phyloP scores from a whole-genome alignment of 768 basidiomycete genomes.

The Mycena galopus region DNA sequence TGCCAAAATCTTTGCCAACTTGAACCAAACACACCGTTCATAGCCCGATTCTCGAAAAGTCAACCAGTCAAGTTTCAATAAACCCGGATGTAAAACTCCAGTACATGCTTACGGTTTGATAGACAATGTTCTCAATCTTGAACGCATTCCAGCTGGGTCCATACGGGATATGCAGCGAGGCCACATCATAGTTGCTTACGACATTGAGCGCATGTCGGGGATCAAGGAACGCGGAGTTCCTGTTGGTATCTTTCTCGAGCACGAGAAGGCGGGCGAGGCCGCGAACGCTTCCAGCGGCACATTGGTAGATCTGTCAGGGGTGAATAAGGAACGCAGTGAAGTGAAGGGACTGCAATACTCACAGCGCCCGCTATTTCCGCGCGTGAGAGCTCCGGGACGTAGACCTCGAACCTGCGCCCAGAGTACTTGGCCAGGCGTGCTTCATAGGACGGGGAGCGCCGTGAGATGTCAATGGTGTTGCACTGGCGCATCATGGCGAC shows the following conservation, averaged over 20 bases:
- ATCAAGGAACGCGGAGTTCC: constrained; percentile 60
- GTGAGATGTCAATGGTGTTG: constrained; percentile 71
- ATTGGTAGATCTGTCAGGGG: constrained; percentile 65
- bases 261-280: constrained; percentile 74
- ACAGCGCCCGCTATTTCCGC: constrained; percentile 70
- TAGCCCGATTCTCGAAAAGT: too few relatives aligned
- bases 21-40: too few relatives aligned
- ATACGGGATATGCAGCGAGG: constrained; percentile 69
- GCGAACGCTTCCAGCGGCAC: constrained; percentile 66
- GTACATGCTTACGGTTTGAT: constrained; percentile 63
- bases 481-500: constrained; percentile 74
- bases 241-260: constrained; percentile 63
- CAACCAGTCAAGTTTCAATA: too few relatives aligned
- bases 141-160: constrained; percentile 71
- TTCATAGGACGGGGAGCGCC: constrained; percentile 75
- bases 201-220: constrained; percentile 63
- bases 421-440: constrained; percentile 72
- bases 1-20: too few relatives aligned
- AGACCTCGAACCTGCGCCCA: constrained; percentile 66
- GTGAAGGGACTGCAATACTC: constrained; percentile 45
- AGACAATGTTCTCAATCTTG: constrained; percentile 68
- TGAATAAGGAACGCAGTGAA: not conserved
- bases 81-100: too few relatives aligned
- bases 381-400: constrained; percentile 65
- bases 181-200: constrained; percentile 72